phyloP scores from a whole-genome alignment of 176 grass and related monocot genomes.

The Ensete ventricosum region DNA sequence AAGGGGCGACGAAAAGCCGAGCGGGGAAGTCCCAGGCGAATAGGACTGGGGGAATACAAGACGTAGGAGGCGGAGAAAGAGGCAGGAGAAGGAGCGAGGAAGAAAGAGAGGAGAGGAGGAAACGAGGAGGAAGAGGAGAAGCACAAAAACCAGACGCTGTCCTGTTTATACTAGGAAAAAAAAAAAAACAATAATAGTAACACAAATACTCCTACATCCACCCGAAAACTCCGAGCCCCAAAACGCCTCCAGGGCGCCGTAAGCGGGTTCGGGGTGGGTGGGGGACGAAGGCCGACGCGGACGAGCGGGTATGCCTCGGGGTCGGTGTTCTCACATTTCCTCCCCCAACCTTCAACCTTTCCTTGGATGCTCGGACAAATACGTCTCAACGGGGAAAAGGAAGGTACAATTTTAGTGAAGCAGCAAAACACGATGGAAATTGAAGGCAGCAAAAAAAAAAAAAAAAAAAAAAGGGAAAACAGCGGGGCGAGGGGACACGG shows the following conservation, averaged over 20 bases:
- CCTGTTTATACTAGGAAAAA: constrained; percentile 4
- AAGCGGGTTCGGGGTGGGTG: not conserved
- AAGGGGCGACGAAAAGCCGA: constrained; percentile 1
- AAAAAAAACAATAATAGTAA: constrained; percentile 1
- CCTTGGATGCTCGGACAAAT: not conserved
- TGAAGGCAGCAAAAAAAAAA: not conserved
- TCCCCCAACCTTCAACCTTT: too few relatives aligned
- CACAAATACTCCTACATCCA: not conserved
- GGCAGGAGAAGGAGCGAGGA: constrained; percentile 7
- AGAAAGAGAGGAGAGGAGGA: not conserved
- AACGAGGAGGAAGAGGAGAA: constrained; percentile 4
- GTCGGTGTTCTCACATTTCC: not conserved
- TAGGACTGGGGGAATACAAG: too few relatives aligned
- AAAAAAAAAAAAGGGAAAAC: too few relatives aligned
- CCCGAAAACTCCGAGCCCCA: not conserved
- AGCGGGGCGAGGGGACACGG: too few relatives aligned
- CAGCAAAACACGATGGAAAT: not conserved
- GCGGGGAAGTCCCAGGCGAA: not conserved
- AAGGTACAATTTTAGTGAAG: not conserved
- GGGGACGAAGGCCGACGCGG: not conserved
- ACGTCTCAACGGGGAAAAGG: not conserved
- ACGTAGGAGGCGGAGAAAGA: not conserved
- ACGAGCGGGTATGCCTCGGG: not conserved
- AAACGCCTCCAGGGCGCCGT: not conserved
- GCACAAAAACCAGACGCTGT: not conserved